Base-by-base conservation (phyloP, 202 grass and related monocot genomes). In the Musa balbisiana region DNA sequence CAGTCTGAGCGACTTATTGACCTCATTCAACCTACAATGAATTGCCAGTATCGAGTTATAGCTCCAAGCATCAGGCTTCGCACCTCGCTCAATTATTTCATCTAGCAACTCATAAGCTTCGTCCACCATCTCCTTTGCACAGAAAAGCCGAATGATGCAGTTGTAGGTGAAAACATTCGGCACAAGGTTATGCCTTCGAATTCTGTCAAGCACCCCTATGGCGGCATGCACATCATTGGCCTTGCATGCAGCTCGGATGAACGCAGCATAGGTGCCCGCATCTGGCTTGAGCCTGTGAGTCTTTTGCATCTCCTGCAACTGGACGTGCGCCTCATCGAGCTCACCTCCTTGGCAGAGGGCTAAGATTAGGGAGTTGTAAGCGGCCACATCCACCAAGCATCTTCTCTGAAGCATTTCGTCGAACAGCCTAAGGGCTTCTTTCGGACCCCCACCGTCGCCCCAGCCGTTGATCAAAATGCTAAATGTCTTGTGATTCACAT, bases 161-260 rank as follows among this genome's bases (percentile, higher is more conserved):
- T 94, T 99, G 55, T 99, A 99, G 11, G 89, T 88, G 58, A 86
- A 92, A 19, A 92, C 83, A 82, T 98, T 92, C 27, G 95, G 91
- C 66, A 79, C 90, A n/a, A 99, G 87, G 55, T 85, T 59, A 11
- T 0, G 67, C 10, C 22, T 79, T 3, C 52, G 74, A 89, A 94
- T 92, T 20, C 16, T 70, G 6, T 70, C 67, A 1, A 70, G 67
- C 67, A 51, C 19, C 51, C 43, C 12, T 19, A 51, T 52, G 17
- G 49, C 49, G 20, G 67, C 19, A 13, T 11, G 9, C 67, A 51
- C 67, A 70, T 70, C 29, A 51, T 51, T 51, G 67, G 67, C 43
- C 13, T 14, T 21, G 49, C 67, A 70, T 1, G 67, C 67, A 51
- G 67, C 67, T 21, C 67, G 67, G 19, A 70, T 1, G 67, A 70